These are phyloP conservation scores for Penicillium polonicum DNA, from an alignment of 2,329 filamentous ascomycete genomes.

Conservation along the genomic window DNA sequence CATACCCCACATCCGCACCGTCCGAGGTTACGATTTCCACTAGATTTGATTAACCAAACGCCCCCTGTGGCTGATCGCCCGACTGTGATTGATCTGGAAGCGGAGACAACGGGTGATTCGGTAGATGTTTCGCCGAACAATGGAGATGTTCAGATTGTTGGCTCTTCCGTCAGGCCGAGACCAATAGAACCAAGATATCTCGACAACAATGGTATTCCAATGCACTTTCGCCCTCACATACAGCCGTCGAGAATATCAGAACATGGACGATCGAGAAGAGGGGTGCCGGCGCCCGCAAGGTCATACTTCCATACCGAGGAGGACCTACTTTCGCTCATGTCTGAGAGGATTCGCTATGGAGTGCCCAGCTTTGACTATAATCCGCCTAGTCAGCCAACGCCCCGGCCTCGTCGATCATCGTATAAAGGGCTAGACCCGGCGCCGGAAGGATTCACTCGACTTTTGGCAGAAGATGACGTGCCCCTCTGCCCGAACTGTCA, in stretches of 20 bases:
- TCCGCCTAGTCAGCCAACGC: background rate
- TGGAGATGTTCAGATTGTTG: constrained; percentile 54
- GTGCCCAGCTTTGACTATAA: constrained; percentile 12
- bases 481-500: constrained; percentile 85
- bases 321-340: background rate
- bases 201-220: constrained; percentile 6
- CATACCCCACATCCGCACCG: constrained; percentile 9
- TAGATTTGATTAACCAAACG: constrained; percentile 32
- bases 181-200: constrained; percentile 15
- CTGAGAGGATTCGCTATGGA: background rate
- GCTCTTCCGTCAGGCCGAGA: constrained; percentile 27
- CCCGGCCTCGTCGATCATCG: background rate
- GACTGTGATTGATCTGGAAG: constrained; percentile 43
- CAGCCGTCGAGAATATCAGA: background rate
- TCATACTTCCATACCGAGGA: background rate
- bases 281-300: background rate
- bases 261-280: background rate
- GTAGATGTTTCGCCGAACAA: constrained; percentile 32
- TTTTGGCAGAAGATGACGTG: constrained; percentile 67
- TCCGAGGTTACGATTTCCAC: constrained; percentile 30
- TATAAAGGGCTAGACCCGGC: constrained; percentile 66
- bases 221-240: background rate
- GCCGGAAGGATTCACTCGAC: constrained; percentile 75
- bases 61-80: background rate
- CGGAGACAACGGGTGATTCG: constrained; percentile 23